phyloP scores from a whole-genome alignment of 805 yeast genomes.

The Cephaloascus fragrans region DNA sequence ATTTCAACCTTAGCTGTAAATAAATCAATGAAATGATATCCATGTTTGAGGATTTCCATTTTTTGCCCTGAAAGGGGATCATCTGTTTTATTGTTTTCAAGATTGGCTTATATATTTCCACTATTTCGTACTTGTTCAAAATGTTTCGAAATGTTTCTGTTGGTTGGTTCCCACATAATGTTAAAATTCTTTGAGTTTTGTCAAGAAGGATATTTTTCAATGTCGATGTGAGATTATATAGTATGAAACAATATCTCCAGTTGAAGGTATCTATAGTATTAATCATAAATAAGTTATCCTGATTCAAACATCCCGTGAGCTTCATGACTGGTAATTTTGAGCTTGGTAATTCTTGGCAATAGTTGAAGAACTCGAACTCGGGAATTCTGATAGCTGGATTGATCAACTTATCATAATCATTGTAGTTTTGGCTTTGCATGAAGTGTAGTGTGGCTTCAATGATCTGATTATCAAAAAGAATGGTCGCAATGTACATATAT shows the following conservation, averaged over 20 bases:
- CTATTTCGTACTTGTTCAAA: conserved; percentile 48
- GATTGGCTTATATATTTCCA: conserved; percentile 55
- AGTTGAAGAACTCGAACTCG: conserved; percentile 24
- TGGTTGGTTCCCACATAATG: conserved; percentile 53
- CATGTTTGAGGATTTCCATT: conserved; percentile 92
- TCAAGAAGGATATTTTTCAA: conserved; percentile 50
- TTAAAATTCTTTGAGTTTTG: conserved; percentile 66
- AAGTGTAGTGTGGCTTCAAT: conserved; percentile 25
- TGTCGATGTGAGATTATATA: conserved; percentile 43
- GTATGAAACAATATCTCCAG: conserved; percentile 33
- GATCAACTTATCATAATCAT: neutral
- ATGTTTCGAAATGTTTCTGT: conserved; percentile 50
- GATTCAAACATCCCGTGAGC: neutral
- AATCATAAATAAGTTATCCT: neutral
- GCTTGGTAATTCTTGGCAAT: conserved; percentile 13
- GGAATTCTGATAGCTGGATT: conserved; percentile 13
- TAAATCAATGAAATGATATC: conserved; percentile 84
- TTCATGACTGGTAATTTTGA: neutral
- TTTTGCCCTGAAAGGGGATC: conserved; percentile 85
- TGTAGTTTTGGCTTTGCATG: conserved; percentile 5
- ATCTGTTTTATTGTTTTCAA: conserved; percentile 67
- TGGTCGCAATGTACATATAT: conserved; percentile 59
- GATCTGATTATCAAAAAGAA: conserved; percentile 67
- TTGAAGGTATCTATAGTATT: conserved; percentile 10
- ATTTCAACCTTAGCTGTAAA: conserved; percentile 57